These are phyloP conservation scores for Sporisorium iseilematis-ciliati DNA, from an alignment of 1,284 basidiomycete genomes.

Conservation along the genomic window DNA sequence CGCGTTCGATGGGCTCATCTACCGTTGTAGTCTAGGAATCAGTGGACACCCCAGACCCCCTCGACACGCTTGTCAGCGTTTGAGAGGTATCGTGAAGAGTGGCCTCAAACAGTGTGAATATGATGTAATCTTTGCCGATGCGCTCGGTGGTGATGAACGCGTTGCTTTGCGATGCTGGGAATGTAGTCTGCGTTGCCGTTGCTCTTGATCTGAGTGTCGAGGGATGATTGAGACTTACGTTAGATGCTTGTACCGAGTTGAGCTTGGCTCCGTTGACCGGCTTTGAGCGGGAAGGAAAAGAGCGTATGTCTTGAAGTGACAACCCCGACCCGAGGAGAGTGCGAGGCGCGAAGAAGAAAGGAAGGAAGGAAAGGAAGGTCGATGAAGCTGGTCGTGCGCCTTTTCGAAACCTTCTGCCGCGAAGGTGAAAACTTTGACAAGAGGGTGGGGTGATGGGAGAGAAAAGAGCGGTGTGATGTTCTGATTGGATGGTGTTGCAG, in stretches of 20 bases:
- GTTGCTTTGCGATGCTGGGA: neutral
- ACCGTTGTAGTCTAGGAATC: conserved; percentile 69
- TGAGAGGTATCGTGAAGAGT: conserved; percentile 36
- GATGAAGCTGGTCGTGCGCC: neutral
- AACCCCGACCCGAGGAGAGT: conserved; percentile 29
- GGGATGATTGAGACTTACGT: conserved; percentile 4
- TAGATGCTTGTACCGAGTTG: neutral
- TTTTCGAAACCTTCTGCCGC: conserved; percentile 2
- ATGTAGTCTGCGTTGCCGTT: neutral
- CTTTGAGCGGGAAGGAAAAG: neutral
- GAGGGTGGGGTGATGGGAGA: conserved; percentile 5
- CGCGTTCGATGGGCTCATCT: conserved; percentile 58
- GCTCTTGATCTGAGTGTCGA: neutral
- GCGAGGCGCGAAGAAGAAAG: conserved; percentile 19
- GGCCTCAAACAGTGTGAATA: conserved; percentile 67
- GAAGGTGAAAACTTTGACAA: conserved; percentile 20
- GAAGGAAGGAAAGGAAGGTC: conserved; percentile 2
- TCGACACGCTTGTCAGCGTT: conserved; percentile 61
- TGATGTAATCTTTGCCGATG: conserved; percentile 60
- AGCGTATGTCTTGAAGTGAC: conserved; percentile 11
- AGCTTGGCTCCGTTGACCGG: no score
- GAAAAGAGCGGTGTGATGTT: neutral
- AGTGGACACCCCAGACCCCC: conserved; percentile 44
- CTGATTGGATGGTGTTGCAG: conserved; percentile 44
- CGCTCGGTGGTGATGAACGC: neutral